Evolutionary conservation across 73 alveolate species (phyloP).

Genomic region (Breviolum minutum): DNA sequence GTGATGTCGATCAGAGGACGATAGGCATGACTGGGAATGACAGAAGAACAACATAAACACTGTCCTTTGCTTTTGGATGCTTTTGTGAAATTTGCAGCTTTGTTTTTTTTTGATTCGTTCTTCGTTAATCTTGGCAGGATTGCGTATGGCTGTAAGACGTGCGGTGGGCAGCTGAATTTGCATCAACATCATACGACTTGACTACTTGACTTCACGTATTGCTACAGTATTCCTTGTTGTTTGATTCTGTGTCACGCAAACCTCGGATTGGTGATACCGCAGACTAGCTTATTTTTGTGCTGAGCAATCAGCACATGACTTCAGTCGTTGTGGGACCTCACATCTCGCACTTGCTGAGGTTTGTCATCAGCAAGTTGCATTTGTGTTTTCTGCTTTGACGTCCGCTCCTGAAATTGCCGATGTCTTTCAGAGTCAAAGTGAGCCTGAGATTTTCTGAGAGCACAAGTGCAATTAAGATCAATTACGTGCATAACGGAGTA

Average conservation of each 20-base stretch:
- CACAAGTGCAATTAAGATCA: no score
- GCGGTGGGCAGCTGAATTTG: conserved; percentile 3
- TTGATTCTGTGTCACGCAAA: neutral
- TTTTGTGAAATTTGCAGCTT: neutral
- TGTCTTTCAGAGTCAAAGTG: neutral
- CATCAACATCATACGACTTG: no score
- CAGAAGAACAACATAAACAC: no score
- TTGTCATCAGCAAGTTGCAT: conserved; percentile 92
- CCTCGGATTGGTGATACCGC: neutral
- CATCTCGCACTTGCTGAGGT: conserved; percentile 12
- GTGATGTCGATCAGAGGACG: no score
- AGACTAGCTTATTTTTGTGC: no score
- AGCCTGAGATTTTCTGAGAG: neutral
- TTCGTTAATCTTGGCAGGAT: conserved; percentile 26
- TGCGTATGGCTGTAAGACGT: conserved; percentile 93
- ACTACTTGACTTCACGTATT: no score
- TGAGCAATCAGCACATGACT: no score
- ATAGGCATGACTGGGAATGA: no score
- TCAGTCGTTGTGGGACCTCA: no score
- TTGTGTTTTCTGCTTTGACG: conserved; percentile 82
- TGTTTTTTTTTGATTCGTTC: neutral
- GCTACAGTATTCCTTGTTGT: no score
- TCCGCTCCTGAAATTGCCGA: neutral
- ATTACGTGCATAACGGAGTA: no score
- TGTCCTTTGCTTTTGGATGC: neutral